Evolutionary conservation across 192 early-diverging fungal species (phyloP).

Genomic region (Backusella mclennaniae): DNA sequence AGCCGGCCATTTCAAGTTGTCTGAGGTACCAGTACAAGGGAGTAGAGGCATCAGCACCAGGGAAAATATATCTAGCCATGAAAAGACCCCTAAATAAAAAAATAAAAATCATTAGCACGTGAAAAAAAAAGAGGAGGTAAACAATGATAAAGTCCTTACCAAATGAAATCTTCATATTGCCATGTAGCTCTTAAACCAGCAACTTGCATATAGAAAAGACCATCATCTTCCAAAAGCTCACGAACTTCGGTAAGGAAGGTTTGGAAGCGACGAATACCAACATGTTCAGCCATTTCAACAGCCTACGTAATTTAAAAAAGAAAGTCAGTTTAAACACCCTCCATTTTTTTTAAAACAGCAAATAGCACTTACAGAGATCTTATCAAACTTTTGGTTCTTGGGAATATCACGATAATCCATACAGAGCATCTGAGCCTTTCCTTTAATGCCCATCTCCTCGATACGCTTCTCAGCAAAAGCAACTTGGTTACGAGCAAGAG

Average conservation of each 20-base stretch:
- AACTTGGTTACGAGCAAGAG: slow-evolving; percentile 90
- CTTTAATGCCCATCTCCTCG: slow-evolving; percentile 74
- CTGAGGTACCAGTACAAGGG: slow-evolving; percentile 95
- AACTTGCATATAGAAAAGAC: slow-evolving; percentile 97
- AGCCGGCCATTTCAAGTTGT: slow-evolving; percentile 91
- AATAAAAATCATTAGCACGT: not conserved
- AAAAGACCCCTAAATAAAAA: slow-evolving; percentile 75
- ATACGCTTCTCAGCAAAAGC: slow-evolving; percentile 86
- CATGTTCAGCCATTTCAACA: slow-evolving; percentile 99
- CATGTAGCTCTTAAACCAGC: slow-evolving; percentile 83
- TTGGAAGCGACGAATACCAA: slow-evolving; percentile 90
- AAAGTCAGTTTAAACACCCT: not conserved
- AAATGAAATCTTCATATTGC: slow-evolving; percentile 67
- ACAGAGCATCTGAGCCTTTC: slow-evolving; percentile 79
- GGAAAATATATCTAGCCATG: slow-evolving; percentile 99
- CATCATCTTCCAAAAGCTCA: slow-evolving; percentile 96
- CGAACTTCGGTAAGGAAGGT: slow-evolving; percentile 89
- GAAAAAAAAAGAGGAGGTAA: not conserved
- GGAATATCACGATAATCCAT: slow-evolving; percentile 99
- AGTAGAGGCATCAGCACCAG: slow-evolving; percentile 95
- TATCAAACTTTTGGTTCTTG: slow-evolving; percentile 81
- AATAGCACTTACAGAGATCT: slow-evolving; percentile 70
- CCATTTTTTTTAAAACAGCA: not conserved
- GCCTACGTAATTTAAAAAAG: slow-evolving; percentile 28
- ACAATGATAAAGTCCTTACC: slow-evolving; percentile 23